A percentile compares a stretch with the other conserved stretches of the same genome.
Conservation (phyloP, 768 basidiomycete species). For the Inosperma sp. region DNA sequence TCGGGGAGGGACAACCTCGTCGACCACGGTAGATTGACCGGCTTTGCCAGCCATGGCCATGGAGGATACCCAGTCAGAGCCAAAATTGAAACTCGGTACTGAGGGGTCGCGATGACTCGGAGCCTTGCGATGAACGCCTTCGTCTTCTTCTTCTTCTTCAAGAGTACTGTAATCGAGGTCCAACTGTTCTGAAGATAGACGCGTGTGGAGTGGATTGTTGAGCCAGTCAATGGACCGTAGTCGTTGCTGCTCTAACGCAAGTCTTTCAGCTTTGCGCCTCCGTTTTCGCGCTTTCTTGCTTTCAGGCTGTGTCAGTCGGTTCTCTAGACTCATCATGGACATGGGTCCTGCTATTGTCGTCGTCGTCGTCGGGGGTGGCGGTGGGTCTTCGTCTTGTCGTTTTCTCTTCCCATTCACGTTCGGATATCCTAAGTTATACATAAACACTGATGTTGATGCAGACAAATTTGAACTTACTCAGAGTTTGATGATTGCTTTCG, state of each 20-base stretch:
- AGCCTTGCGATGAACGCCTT: too few relatives aligned
- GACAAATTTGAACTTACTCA: too few relatives aligned
- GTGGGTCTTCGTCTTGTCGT: conserved; percentile 13
- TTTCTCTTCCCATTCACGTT: conserved; percentile 23
- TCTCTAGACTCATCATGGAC: conserved; percentile 13
- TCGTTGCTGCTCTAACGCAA: conserved; percentile 28
- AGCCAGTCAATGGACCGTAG: conserved; percentile 18
- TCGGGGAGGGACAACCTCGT: too few relatives aligned
- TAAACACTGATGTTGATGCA: too few relatives aligned
- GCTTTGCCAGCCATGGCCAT: conserved; percentile 36
- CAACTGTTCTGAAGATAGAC: background rate
- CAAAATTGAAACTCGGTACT: conserved; percentile 21
- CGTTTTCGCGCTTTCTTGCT: conserved; percentile 42
- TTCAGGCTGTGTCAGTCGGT: conserved; percentile 24
- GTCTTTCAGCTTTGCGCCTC: conserved; percentile 33
- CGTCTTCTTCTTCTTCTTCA: background rate
- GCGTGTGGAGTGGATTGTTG: conserved; percentile 15
- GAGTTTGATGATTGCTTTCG: too few relatives aligned
- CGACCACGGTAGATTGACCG: conserved; percentile 1
- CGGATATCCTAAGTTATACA: too few relatives aligned
- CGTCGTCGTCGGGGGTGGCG: too few relatives aligned
- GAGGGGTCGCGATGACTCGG: background rate
- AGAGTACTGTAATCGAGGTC: too few relatives aligned
- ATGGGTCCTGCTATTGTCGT: background rate
- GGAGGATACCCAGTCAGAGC: conserved; percentile 36